Base-by-base conservation (phyloP, 139 green algal genomes). In the Chlorella vulgaris region DNA sequence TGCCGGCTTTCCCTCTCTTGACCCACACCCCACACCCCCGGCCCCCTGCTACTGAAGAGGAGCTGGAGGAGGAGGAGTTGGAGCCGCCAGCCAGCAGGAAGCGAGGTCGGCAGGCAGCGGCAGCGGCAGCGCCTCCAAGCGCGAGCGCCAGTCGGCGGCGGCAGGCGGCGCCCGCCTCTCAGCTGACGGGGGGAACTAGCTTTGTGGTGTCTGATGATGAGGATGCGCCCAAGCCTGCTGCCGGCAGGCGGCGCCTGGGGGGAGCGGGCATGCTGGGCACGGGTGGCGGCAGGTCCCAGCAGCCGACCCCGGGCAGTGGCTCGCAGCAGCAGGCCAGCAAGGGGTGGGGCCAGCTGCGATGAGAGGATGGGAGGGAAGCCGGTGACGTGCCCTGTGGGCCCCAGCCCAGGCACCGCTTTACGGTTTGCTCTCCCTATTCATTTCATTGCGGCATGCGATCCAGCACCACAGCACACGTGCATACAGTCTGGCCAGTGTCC, bases 191-290 rank as follows among this genome's bases (percentile, higher is more conserved):
- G 1, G 68, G 68, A 24, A n/a, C 43, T 29, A 77, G 69, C 69
- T 40, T 60, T 31, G 69, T 77, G 43, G 47, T 77, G 29, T 77
- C 69, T 22, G 70, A 78, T 39, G 70, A 78, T 13, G 70, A 78
- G n/a, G 70, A 78, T 19, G 69, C 43, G 1, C 35, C 42, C 8
- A 13, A 28, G 47, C 70, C 43, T 0, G 0, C 70, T 43, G 50
- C 70, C 28, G 70, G 47, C 0, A 43, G 70, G 15, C 70, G 70
- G 1, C 70, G 70, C 0, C 18, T 61, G 28, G 69, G 69, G 0
- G 69, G 69, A 24, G 69, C 42, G n/a, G 70, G 47, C 70, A 47
- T 78, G 69, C 69, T 62, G 69, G 69, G n/a, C 47, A 60, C 26
- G 26, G 40, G 26, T 19, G 67, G 69, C 42, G 69, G 43, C 42